Evolutionary conservation across 441 rosid species (phyloP).

Genomic region (Erodium texanum): DNA sequence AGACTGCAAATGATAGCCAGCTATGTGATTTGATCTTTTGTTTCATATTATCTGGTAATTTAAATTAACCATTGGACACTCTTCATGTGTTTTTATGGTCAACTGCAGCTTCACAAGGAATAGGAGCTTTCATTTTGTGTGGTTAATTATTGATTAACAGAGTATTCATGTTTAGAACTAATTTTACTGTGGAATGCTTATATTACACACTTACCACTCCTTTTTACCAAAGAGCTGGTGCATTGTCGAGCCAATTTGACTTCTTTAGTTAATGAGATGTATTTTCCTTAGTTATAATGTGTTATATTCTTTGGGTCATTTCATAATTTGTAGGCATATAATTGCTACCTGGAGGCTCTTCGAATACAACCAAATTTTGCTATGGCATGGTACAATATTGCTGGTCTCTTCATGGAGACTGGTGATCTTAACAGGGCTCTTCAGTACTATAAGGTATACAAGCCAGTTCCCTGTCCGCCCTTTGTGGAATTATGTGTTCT

Average conservation of each 20-base stretch:
- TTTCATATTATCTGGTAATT: neutral
- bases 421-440: conserved; percentile 92
- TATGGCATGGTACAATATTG: conserved; percentile 98
- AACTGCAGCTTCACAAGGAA: neutral
- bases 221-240: too few relatives aligned
- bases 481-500: neutral
- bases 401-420: conserved; percentile 95
- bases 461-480: neutral
- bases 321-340: conserved; percentile 76
- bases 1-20: conserved; percentile 20
- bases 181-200: too few relatives aligned
- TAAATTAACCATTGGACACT: neutral
- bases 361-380: conserved; percentile 96
- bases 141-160: too few relatives aligned
- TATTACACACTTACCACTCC: too few relatives aligned
- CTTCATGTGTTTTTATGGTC: neutral
- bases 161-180: too few relatives aligned
- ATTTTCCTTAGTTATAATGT: neutral
- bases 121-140: neutral
- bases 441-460: conserved; percentile 83
- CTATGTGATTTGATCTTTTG: neutral
- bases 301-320: neutral
- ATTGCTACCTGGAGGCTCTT: conserved; percentile 88
- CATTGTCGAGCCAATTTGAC: too few relatives aligned
- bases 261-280: neutral